Evolutionary conservation across 345 rosid genomes (phyloP), one percentile per base, ranked within the genome.

Genomic region (Cochlearia excelsa): DNA sequence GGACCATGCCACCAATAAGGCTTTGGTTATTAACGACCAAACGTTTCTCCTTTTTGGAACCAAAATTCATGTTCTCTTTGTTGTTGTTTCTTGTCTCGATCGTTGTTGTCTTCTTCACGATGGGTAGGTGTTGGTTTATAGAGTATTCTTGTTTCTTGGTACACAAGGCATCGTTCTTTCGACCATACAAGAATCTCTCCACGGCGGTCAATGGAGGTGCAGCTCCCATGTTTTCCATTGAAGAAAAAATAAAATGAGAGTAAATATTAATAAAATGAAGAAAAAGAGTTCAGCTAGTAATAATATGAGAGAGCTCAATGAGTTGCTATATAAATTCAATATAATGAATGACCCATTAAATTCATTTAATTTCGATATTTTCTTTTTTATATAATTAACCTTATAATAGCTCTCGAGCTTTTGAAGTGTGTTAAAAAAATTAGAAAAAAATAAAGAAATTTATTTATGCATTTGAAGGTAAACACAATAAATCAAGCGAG

Each of bases 151-250:
- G 78, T 30, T 66, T 67, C 62, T 56, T 49, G 1, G 70, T 2
- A 30, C 27, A 38, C 9, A 68, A 40, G 72, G 37, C n/a, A 46
- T 47, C 62, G 11, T 26, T 46, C 45, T 61, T 78, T 56, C 74
- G 74, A 26, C 88, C 77, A 63, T 75, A 73, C 49, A 87, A 64
- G 65, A 88, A 91, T 68, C 88, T 80, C 9, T 87, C 96, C n/a
- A 81, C 79, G 43, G 95, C 85, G 10, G 94, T 81, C 53, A 84
- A 67, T n/a, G 92, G 96, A 3, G 79, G 81, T 66, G 69, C 68
- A 40, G 82, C 72, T 11, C 65, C 73, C 52, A 57, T 51, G 33
- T 39, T 9, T 46, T 68, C 73, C 73, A 68, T 68, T 61, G 55
- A 38, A 11, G 6, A 67, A 42, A 9, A 57, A 35, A 23, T n/a